Evolutionary conservation across 106 monocot species (phyloP).

Genomic region (Cymbidium sinense): DNA sequence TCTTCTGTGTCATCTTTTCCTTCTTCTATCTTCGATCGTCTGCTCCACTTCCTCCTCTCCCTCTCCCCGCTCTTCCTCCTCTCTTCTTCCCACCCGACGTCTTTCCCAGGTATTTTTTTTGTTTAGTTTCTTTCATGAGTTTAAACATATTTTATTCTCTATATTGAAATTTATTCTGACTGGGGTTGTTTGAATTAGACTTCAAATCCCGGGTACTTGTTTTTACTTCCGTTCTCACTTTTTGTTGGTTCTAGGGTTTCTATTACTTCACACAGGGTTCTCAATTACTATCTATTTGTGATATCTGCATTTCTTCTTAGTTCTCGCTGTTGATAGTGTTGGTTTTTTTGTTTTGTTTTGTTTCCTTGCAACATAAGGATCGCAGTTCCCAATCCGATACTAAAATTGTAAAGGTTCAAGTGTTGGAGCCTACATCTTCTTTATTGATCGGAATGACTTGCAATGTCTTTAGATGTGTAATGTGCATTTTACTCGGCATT

Average conservation of each 20-base stretch:
- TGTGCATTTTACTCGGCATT: background rate
- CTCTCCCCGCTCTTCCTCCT: slow-evolving; percentile 5
- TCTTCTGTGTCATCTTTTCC: background rate
- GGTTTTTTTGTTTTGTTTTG: background rate
- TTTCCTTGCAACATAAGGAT: background rate
- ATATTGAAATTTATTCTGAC: background rate
- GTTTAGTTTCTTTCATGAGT: background rate
- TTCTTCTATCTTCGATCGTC: background rate
- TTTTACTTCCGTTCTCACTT: background rate
- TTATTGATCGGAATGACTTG: background rate
- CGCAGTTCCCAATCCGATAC: background rate
- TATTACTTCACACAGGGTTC: background rate
- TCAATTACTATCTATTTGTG: background rate
- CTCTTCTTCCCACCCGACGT: slow-evolving; percentile 1
- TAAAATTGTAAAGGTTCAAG: background rate
- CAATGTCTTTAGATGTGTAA: background rate
- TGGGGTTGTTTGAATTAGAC: background rate
- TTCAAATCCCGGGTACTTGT: background rate
- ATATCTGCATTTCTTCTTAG: background rate
- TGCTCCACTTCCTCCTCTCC: slow-evolving; percentile 6
- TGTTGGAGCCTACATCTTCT: background rate
- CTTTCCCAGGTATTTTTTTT: slow-evolving; percentile 3
- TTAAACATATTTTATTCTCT: background rate
- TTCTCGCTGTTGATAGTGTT: background rate
- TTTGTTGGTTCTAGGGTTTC: background rate